Evolutionary conservation across 1,139 yeast species (phyloP), one percentile per base, ranked within the genome.

Genomic region (Zygosaccharomyces sapae): DNA sequence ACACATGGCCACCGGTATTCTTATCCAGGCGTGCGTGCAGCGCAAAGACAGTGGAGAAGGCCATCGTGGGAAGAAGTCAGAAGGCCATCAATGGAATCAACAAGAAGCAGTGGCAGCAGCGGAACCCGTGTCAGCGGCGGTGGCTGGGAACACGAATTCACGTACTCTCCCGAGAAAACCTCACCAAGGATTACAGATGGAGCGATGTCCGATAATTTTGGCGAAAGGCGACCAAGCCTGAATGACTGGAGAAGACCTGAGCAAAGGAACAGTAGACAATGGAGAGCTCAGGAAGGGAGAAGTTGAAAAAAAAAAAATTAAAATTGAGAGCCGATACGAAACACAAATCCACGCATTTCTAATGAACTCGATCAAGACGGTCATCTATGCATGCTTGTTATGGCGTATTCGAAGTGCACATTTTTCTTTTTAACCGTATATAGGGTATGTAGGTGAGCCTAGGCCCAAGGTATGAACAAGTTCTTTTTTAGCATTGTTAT

Each of bases 1-100:
- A 57, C 62, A 9, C 44, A 53, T 20, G 62, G 61, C 6, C 62
- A 57, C 48, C 51, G 54, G 34, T 58, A 59, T 45, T 52, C 58
- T 3, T 59, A 58, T 38, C 62, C 62, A 2, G 55, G 52, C 22
- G 41, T 38, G 12, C 24, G 25, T 12, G 22, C 41, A 3, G 24
- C 31, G 16, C 41, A 38, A 33, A 30, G 41, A 12, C 34, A 38
- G n/a, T 38, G 41, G 41, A 38, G 41, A 16, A 30, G 31, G 34
- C 41, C 41, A 8, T 38, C 41, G 33, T 38, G 41, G 41, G 41
- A 38, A 33, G 41, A 38, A 5, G 18, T 33, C 8, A 29, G 41
- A 24, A 27, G 41, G n/a, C 13, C 34, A 19, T 38, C 41, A 10
- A 25, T 25, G 10, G 41, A 27, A 18, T 10, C 34, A 6, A 18